Evolutionary conservation across 768 basidiomycete genomes (phyloP).

Genomic region (Lactarius indigo): DNA sequence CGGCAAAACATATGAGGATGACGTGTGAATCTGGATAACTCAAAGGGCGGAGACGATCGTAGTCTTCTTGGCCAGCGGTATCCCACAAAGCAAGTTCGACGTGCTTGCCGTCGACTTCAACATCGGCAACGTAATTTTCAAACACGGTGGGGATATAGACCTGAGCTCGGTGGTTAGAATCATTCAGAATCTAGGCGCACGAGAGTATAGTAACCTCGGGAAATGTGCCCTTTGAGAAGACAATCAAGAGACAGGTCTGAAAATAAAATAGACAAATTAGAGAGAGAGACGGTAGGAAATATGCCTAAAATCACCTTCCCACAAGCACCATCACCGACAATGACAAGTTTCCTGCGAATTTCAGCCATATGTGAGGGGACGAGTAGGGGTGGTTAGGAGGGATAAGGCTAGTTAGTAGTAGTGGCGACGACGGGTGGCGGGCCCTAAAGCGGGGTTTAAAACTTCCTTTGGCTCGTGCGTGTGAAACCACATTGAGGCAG

Average conservation of each 20-base stretch:
- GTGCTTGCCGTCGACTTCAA: conserved; percentile 97
- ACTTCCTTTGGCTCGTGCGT: conserved; percentile 26
- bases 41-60: conserved; percentile 95
- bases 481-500: conserved; percentile 12
- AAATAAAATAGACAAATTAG: not conserved
- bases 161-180: conserved; percentile 39
- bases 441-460: conserved; percentile 26
- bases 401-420: conserved; percentile 9
- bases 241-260: conserved; percentile 62
- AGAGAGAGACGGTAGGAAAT: not conserved
- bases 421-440: conserved; percentile 24
- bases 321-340: conserved; percentile 97
- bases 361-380: conserved; percentile 66
- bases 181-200: not conserved
- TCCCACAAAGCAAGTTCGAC: conserved; percentile 99
- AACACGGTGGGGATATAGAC: conserved; percentile 99
- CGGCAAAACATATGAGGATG: conserved; percentile 98
- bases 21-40: conserved; percentile 99
- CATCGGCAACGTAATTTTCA: conserved; percentile 99
- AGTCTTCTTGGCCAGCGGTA: conserved; percentile 99
- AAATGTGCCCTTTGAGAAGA: conserved; percentile 96
- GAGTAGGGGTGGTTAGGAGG: conserved; percentile 17
- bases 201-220: conserved; percentile 61
- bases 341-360: conserved; percentile 98
- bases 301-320: conserved; percentile 63